Evolutionary conservation across 768 basidiomycete genomes (phyloP).

Genomic region (Phaeotremella fagi): DNA sequence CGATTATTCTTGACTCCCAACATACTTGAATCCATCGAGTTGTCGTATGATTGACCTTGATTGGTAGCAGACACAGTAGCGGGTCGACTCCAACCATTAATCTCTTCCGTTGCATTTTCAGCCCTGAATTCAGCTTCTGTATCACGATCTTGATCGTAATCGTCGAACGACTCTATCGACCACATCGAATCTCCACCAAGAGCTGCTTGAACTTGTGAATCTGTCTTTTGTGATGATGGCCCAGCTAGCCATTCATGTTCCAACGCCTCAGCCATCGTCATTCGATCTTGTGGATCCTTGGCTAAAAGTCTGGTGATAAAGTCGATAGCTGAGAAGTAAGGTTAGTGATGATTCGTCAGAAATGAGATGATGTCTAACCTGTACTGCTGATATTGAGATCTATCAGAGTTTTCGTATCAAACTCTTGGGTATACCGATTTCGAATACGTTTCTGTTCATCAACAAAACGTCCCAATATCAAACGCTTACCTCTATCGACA

Average conservation of each 20-base stretch:
- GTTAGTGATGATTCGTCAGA: not conserved
- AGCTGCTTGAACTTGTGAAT: constrained; percentile 9
- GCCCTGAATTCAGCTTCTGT: constrained; percentile 6
- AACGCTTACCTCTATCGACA: constrained; percentile 58
- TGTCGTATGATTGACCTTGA: constrained; percentile 4
- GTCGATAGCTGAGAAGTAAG: constrained; percentile 53
- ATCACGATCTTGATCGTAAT: constrained; percentile 10
- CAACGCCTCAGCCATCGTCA: constrained; percentile 66
- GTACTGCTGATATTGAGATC: constrained; percentile 50
- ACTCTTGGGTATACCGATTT: constrained; percentile 29
- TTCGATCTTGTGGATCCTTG: constrained; percentile 60
- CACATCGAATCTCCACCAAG: constrained; percentile 34
- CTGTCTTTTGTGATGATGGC: constrained; percentile 15
- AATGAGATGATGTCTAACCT: constrained; percentile 51
- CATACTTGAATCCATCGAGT: not conserved
- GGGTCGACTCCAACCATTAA: constrained; percentile 15
- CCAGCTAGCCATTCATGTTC: constrained; percentile 68
- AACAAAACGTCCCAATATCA: not conserved
- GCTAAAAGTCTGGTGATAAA: constrained; percentile 68
- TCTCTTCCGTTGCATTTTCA: not conserved
- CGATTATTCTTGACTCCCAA: no score
- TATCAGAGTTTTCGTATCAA: constrained; percentile 61
- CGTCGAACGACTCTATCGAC: constrained; percentile 35
- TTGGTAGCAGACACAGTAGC: constrained; percentile 29
- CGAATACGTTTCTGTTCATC: constrained; percentile 51